These are phyloP conservation scores for Penicillium vulpinum DNA, from an alignment of 2,329 filamentous ascomycete genomes.

Conservation along the genomic window DNA sequence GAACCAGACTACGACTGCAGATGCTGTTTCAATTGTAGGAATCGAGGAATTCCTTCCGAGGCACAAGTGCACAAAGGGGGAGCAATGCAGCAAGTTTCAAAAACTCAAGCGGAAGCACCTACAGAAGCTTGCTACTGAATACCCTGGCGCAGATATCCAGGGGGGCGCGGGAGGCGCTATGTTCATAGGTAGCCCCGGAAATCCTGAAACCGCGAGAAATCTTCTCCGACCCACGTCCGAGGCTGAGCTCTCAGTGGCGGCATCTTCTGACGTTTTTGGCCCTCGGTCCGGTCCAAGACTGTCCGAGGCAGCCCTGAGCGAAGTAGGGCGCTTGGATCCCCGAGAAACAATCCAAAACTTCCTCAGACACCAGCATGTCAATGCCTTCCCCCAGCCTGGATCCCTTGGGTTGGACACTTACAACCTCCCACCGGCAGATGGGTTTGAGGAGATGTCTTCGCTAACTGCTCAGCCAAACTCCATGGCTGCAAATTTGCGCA, in stretches of 20 bases:
- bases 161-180: slow-evolving; percentile 61
- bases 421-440: not conserved
- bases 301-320: slow-evolving; percentile 64
- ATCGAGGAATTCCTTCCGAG: slow-evolving; percentile 88
- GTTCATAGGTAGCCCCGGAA: slow-evolving; percentile 76
- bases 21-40: slow-evolving; percentile 86
- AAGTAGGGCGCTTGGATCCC: slow-evolving; percentile 58
- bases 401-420: not conserved
- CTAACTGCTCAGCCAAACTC: not conserved
- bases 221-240: slow-evolving; percentile 66
- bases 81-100: slow-evolving; percentile 78
- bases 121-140: slow-evolving; percentile 70
- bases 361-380: slow-evolving; percentile 73
- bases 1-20: slow-evolving; percentile 56
- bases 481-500: slow-evolving; percentile 51
- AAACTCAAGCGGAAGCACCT: slow-evolving; percentile 73
- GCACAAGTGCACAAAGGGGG: slow-evolving; percentile 81
- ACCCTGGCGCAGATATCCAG: slow-evolving; percentile 68
- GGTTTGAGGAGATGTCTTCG: not conserved
- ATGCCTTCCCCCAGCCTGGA: slow-evolving; percentile 1
- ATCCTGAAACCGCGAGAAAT: slow-evolving; percentile 63
- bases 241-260: slow-evolving; percentile 76
- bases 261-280: slow-evolving; percentile 86
- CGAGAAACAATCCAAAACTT: slow-evolving; percentile 94
- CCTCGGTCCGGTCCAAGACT: slow-evolving; percentile 51